Conservation (phyloP, 441 rosid genomes). For the Eutrema salsugineum region DNA sequence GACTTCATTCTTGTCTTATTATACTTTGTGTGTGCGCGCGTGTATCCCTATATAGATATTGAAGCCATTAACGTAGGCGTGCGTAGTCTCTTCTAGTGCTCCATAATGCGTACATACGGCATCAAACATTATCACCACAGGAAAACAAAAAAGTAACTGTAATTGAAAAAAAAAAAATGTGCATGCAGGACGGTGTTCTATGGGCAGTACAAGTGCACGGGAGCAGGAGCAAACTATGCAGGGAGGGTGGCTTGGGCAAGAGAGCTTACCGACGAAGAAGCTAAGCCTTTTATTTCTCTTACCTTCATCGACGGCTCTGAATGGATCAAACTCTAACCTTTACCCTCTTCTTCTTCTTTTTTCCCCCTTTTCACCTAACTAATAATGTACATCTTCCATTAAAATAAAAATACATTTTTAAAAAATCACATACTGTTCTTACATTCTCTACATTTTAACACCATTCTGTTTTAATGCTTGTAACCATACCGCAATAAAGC, state of each 20-base stretch:
- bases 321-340: constrained; percentile 58
- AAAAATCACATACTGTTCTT: too few relatives aligned
- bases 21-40: neutral
- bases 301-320: constrained; percentile 86
- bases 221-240: constrained; percentile 83
- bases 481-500: too few relatives aligned
- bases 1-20: constrained; percentile 3
- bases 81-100: constrained; percentile 19
- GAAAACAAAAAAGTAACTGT: neutral
- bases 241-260: constrained; percentile 96
- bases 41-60: constrained; percentile 7
- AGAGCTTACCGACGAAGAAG: constrained; percentile 87
- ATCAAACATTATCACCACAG: too few relatives aligned
- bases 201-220: constrained; percentile 95
- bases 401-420: neutral
- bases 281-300: constrained; percentile 83
- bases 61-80: constrained; percentile 18
- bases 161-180: neutral
- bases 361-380: neutral
- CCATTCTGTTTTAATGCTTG: too few relatives aligned
- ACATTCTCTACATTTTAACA: too few relatives aligned
- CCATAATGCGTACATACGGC: neutral
- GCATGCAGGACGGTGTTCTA: constrained; percentile 89
- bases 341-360: neutral
- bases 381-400: constrained; percentile 19